These are phyloP conservation scores for Salix caprea DNA, from an alignment of 345 rosid species.

Conservation along the genomic window DNA sequence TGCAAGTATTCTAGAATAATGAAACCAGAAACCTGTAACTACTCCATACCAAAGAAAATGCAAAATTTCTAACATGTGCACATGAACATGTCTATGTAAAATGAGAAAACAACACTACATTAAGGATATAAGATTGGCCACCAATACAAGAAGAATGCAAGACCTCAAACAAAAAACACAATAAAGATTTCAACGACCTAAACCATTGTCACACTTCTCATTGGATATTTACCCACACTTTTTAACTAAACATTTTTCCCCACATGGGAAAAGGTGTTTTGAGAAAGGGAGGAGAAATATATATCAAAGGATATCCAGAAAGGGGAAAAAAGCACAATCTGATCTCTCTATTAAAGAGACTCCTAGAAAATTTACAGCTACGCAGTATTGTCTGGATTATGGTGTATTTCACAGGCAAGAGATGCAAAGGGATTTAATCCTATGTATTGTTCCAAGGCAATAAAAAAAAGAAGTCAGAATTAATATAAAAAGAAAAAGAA, in stretches of 20 bases:
- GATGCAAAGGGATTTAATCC: not conserved
- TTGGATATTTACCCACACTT: not conserved
- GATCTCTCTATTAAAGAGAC: not conserved
- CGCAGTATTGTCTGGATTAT: constrained; percentile 76
- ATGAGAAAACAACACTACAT: not conserved
- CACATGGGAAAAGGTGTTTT: not conserved
- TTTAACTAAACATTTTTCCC: not conserved
- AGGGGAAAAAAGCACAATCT: not conserved
- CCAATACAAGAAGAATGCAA: not conserved
- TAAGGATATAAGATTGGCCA: not conserved
- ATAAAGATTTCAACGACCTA: not conserved
- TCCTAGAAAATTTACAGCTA: constrained; percentile 31
- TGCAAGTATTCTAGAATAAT: not conserved
- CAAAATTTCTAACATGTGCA: not conserved
- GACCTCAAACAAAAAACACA: not conserved
- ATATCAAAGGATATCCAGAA: not conserved
- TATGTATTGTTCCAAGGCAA: not conserved
- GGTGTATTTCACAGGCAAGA: constrained; percentile 51
- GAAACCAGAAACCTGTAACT: not conserved
- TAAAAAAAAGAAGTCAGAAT: not conserved
- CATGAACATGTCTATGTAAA: not conserved
- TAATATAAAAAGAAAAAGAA: not conserved
- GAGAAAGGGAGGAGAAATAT: not conserved
- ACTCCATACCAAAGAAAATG: not conserved
- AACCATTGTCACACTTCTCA: not conserved